Conservation (phyloP, 768 basidiomycete genomes). For the Xerocomellus intermedius region DNA sequence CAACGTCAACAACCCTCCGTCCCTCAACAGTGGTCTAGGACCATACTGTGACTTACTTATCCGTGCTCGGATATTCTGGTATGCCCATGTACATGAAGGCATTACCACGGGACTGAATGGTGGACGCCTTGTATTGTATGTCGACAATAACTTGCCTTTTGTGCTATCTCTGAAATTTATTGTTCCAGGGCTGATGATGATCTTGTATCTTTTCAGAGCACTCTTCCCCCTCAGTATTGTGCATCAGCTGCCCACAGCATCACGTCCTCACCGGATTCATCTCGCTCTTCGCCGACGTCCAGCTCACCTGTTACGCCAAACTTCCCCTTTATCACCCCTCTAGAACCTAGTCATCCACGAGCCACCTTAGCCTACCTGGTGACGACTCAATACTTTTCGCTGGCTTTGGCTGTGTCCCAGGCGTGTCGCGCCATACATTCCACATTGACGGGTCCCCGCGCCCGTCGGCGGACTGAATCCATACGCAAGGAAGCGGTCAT, state of each 20-base stretch:
- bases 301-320: constrained; percentile 22
- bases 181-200: constrained; percentile 68
- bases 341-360: constrained; percentile 28
- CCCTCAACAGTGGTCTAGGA: constrained; percentile 48
- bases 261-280: constrained; percentile 34
- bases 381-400: constrained; percentile 58
- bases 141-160: background rate
- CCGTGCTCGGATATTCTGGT: constrained; percentile 86
- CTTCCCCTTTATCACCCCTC: constrained; percentile 24
- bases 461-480: constrained; percentile 54
- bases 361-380: constrained; percentile 48
- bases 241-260: constrained; percentile 26
- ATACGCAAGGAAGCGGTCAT: constrained; percentile 65
- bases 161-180: constrained; percentile 1
- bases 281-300: constrained; percentile 35
- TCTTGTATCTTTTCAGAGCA: constrained; percentile 66
- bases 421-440: constrained; percentile 78
- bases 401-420: constrained; percentile 71
- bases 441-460: constrained; percentile 76
- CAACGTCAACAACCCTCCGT: constrained; percentile 44
- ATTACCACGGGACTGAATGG: constrained; percentile 79
- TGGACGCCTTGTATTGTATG: constrained; percentile 80
- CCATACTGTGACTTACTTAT: constrained; percentile 59
- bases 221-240: constrained; percentile 46
- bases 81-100: constrained; percentile 82